Evolutionary conservation across 1,284 basidiomycete species (phyloP).

Genomic region (Boletus calvinii): DNA sequence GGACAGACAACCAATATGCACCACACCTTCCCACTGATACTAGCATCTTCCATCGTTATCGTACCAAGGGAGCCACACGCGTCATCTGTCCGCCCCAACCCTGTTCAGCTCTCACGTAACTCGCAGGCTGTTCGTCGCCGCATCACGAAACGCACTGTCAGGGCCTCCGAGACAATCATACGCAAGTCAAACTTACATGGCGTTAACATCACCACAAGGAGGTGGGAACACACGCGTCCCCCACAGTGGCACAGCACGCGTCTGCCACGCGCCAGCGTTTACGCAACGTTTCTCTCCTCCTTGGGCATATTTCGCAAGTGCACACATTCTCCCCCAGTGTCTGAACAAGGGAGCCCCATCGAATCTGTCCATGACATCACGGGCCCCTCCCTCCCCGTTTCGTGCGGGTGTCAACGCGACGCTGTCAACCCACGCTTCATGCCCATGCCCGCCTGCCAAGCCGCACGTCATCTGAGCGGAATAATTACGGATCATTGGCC

Average conservation of each 20-base stretch:
- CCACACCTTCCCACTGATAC: conserved; percentile 1
- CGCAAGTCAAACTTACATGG: conserved; percentile 5
- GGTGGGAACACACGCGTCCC: conserved; percentile 22
- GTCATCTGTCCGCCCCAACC: conserved; percentile 16
- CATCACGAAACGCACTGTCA: conserved; percentile 16
- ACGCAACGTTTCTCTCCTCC: conserved; percentile 13
- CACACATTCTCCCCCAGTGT: neutral
- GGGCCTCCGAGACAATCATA: conserved; percentile 21
- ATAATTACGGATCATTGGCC: neutral
- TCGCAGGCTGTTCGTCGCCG: too few relatives aligned
- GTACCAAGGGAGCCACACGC: conserved; percentile 9
- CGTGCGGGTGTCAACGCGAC: neutral
- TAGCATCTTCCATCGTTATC: conserved; percentile 11
- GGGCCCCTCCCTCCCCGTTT: neutral
- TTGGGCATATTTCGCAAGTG: neutral
- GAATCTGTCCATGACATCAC: conserved; percentile 15
- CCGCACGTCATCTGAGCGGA: conserved; percentile 3
- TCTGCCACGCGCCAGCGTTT: conserved; percentile 18
- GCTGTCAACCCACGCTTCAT: conserved; percentile 17
- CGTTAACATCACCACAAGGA: conserved; percentile 18
- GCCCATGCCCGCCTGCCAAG: conserved; percentile 5
- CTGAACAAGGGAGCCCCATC: conserved; percentile 1
- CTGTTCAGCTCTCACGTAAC: neutral
- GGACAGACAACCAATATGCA: neutral
- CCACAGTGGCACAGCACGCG: conserved; percentile 32